Conservation (phyloP, 1,139 yeast genomes). For the Pichia sp. region DNA sequence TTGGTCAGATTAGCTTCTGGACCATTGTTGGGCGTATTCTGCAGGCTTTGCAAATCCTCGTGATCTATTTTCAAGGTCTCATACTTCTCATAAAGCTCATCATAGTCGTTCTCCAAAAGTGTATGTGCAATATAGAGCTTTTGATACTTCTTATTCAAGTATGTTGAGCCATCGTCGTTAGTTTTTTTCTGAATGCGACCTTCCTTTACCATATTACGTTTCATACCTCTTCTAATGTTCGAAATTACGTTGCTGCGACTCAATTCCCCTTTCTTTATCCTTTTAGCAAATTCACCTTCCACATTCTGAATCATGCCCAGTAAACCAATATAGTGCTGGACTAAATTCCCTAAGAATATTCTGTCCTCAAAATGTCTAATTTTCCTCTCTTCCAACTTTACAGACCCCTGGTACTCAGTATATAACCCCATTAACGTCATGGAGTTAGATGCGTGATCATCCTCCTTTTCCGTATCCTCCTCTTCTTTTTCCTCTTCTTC, state of each 20-base stretch:
- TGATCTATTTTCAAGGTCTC: background rate
- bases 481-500: background rate
- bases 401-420: background rate
- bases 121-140: constrained; percentile 5
- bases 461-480: no score
- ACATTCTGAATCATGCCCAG: background rate
- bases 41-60: background rate
- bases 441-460: no score
- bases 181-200: background rate
- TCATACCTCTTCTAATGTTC: background rate
- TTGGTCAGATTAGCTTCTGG: background rate
- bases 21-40: background rate
- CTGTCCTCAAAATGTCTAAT: background rate
- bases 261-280: background rate
- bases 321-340: background rate
- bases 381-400: background rate
- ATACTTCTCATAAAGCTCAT: background rate
- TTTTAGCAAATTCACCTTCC: background rate
- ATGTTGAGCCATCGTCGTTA: background rate
- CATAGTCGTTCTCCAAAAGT: constrained; percentile 5
- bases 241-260: background rate
- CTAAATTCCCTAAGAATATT: background rate
- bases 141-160: constrained; percentile 10
- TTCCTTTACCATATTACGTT: background rate
- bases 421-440: background rate